Conservation (phyloP, 352 stramenopile genomes). For the Bremia lactucae region DNA sequence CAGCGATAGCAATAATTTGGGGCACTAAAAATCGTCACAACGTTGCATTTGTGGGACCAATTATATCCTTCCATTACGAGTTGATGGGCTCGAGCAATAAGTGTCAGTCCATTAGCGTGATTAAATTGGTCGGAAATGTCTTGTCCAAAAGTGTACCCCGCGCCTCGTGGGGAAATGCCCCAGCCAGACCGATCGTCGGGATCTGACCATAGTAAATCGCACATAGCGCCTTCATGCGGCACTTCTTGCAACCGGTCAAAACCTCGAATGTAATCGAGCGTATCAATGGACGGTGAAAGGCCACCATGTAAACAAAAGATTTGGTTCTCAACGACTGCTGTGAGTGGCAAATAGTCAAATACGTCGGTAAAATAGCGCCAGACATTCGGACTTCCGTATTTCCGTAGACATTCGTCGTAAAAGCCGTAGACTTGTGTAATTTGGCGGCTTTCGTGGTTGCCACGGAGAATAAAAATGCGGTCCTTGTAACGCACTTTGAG, state of each 20-base stretch:
- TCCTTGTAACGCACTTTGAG: conserved; percentile 86
- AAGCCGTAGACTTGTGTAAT: conserved; percentile 84
- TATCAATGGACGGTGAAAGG: conserved; percentile 91
- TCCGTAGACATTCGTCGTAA: conserved; percentile 74
- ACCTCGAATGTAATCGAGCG: conserved; percentile 89
- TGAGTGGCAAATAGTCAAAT: conserved; percentile 91
- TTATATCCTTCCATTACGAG: conserved; percentile 86
- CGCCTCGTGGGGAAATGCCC: conserved; percentile 96
- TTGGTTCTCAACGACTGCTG: conserved; percentile 98
- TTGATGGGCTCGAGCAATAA: conserved; percentile 96
- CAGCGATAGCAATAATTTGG: conserved; percentile 99
- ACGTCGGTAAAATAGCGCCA: conserved; percentile 97
- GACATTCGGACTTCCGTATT: conserved; percentile 98
- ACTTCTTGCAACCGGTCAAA: conserved; percentile 88
- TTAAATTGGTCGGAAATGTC: conserved; percentile 98
- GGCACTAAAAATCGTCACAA: conserved; percentile 98
- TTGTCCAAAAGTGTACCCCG: conserved; percentile 96
- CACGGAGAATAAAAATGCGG: conserved; percentile 74
- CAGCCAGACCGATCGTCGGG: conserved; percentile 98
- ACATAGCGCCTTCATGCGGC: conserved; percentile 92
- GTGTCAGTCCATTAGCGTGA: conserved; percentile 93
- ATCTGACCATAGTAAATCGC: conserved; percentile 97
- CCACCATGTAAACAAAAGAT: conserved; percentile 99
- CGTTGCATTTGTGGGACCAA: conserved; percentile 92
- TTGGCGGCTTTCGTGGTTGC: conserved; percentile 73